Evolutionary conservation across 345 rosid genomes (phyloP), one percentile per base, ranked within the genome.

Genomic region (Populus ilicifolia): DNA sequence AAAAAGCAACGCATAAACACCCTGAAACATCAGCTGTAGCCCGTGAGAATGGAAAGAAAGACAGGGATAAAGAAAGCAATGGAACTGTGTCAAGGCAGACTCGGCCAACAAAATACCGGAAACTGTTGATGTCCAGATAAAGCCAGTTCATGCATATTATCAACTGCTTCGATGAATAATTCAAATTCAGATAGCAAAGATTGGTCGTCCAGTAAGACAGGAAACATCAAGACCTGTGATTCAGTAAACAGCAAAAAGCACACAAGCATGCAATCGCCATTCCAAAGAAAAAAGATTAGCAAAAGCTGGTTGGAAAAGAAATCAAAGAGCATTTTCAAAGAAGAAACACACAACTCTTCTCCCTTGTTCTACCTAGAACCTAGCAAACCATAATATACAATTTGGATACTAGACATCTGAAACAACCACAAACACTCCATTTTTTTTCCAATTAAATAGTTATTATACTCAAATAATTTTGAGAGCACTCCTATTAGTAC

Each of bases 211-310:
- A 96, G 84, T 83, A 93, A 87, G 79, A 85, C 67, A 33, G 99
- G 99, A 89, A 86, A 91, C 99, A 93, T 96, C 90, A 96, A 89
- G 81, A 96, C 96, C 99, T 96, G 90, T 5, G 63, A 79, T 43
- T 30, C 75, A 67, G 33, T 35, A 54, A 56, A 77, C n/a, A 79
- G 62, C 11, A 78, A 67, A 73, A 6, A 75, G 44, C 44, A 41
- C 13, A 2, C 13, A 41, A 41, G 44, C 44, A 41, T 41, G 44
- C 41, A 38, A 10, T 41, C 44, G 2, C 44, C 14, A 41, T 2
- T 41, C 44, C 44, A 73, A 25, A 61, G 54, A 33, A 25, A 73
- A 14, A 44, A 52, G 48, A 50, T 43, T n/a, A 52, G 7, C 48
- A 54, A 39, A 46, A 12, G 36, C 46, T 12, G 44, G 25, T 27